These are phyloP conservation scores for Alternaria postmessia DNA, from an alignment of 2,329 filamentous ascomycete species.

Conservation along the genomic window DNA sequence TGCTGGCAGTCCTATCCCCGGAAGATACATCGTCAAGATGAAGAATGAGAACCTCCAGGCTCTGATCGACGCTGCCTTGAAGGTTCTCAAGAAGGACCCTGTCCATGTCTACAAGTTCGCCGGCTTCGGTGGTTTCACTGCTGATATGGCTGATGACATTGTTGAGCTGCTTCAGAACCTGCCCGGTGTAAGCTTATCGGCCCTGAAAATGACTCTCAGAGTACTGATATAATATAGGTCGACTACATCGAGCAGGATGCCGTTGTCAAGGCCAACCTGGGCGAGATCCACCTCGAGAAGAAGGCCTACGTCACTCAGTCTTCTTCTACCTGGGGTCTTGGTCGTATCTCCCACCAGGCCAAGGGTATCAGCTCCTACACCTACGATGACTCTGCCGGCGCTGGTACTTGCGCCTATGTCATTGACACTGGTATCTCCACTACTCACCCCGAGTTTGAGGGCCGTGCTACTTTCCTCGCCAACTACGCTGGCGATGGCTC, in stretches of 20 bases:
- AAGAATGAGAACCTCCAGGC: constrained; percentile 47
- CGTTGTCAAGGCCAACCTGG: constrained; percentile 41
- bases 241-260: constrained; percentile 53
- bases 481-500: constrained; percentile 48
- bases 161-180: constrained; percentile 39
- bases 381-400: constrained; percentile 52
- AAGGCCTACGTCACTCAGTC: constrained; percentile 50
- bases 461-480: constrained; percentile 50
- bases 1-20: constrained; percentile 49
- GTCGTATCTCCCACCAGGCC: constrained; percentile 49
- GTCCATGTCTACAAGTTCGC: constrained; percentile 51
- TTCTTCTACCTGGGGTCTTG: constrained; percentile 53
- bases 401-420: constrained; percentile 63
- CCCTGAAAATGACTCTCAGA: not conserved
- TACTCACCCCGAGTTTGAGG: constrained; percentile 58
- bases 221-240: constrained; percentile 34
- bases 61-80: constrained; percentile 39
- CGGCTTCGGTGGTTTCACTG: constrained; percentile 51
- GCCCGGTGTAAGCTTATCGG: constrained; percentile 34
- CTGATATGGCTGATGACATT: constrained; percentile 44
- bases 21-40: constrained; percentile 58
- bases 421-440: constrained; percentile 71
- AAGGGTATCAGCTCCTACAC: constrained; percentile 45
- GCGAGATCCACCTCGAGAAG: constrained; percentile 35
- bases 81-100: constrained; percentile 36